Conservation (phyloP, 176 grass and related monocot genomes). For the Carex scoparia region DNA sequence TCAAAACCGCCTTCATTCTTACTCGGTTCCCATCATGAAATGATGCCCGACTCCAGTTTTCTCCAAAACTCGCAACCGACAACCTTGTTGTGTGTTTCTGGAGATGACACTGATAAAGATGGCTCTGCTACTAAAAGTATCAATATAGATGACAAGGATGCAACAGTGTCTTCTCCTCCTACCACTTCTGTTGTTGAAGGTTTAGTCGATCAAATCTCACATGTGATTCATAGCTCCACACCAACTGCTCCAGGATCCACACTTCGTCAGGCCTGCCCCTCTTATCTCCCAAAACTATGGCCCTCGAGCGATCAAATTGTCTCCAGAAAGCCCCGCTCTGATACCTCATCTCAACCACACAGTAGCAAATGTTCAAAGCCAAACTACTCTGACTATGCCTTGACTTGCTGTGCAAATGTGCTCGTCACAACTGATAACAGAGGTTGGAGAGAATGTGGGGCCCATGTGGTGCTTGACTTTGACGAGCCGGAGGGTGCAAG, state of each 20-base stretch:
- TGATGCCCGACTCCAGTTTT: background rate
- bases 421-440: conserved; percentile 58
- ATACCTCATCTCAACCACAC: conserved; percentile 48
- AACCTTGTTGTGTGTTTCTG: background rate
- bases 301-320: conserved; percentile 38
- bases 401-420: conserved; percentile 83
- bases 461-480: conserved; percentile 54
- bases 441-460: conserved; percentile 85
- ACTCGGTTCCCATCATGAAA: background rate
- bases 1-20: background rate
- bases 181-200: background rate
- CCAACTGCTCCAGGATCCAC: conserved; percentile 77
- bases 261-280: conserved; percentile 51
- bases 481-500: conserved; percentile 59
- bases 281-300: conserved; percentile 69
- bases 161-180: background rate
- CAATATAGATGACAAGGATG: background rate
- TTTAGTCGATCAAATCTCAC: conserved; percentile 14
- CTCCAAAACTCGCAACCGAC: background rate
- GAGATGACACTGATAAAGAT: background rate
- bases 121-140: background rate
- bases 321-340: conserved; percentile 54
- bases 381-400: conserved; percentile 34
- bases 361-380: conserved; percentile 38
- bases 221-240: conserved; percentile 35